These are phyloP conservation scores for Dryas integrifolia DNA, from an alignment of 331 rosid genomes.

Conservation along the genomic window DNA sequence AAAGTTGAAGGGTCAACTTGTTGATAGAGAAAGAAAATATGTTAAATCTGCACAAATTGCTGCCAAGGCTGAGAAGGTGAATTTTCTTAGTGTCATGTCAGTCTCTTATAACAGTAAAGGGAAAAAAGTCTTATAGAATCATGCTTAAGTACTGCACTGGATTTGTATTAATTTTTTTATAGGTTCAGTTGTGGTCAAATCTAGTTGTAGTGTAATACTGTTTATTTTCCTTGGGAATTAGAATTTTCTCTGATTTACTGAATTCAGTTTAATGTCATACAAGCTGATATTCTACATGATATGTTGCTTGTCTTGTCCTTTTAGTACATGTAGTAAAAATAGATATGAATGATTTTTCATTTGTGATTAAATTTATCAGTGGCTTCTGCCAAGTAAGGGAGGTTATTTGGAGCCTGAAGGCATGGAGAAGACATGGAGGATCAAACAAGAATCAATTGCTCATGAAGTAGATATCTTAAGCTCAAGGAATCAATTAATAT, in stretches of 20 bases:
- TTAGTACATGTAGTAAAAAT: not conserved
- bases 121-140: not conserved
- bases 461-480: slow-evolving; percentile 65
- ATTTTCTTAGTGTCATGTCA: not conserved
- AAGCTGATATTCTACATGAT: not conserved
- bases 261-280: not conserved
- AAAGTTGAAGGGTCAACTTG: slow-evolving; percentile 72
- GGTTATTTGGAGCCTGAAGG: slow-evolving; percentile 87
- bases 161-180: not conserved
- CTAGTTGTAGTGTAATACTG: not conserved
- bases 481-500: slow-evolving; percentile 56
- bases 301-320: not conserved
- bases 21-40: slow-evolving; percentile 52
- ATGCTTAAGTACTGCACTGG: not conserved
- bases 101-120: not conserved
- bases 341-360: not conserved
- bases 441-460: slow-evolving; percentile 65
- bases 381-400: slow-evolving; percentile 81
- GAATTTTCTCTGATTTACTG: not conserved
- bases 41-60: slow-evolving; percentile 71
- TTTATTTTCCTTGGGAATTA: not conserved
- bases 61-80: slow-evolving; percentile 76
- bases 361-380: slow-evolving; percentile 38
- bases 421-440: slow-evolving; percentile 72
- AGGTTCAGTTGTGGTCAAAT: not conserved